These are phyloP conservation scores for Flaveria floridana DNA, from an alignment of 140 eudicot species.

Conservation along the genomic window DNA sequence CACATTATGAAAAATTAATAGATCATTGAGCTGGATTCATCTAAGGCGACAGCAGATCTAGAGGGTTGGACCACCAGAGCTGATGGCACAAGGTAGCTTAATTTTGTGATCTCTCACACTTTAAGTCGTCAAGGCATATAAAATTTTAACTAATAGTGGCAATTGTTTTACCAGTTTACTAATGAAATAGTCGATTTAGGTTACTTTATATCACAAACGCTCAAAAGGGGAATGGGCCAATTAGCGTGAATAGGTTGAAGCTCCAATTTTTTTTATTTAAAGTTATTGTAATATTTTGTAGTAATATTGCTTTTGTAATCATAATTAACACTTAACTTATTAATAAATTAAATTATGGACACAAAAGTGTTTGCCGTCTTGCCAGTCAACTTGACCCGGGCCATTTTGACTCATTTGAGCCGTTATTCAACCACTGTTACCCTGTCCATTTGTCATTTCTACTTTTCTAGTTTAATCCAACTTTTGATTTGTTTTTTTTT, in stretches of 20 bases:
- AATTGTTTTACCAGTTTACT: neutral
- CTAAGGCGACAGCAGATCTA: constrained; percentile 59
- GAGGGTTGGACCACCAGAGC: constrained; percentile 71
- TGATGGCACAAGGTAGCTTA: constrained; percentile 75
- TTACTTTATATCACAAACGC: neutral
- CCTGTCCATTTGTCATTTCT: neutral
- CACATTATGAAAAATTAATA: constrained; percentile 27
- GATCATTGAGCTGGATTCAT: constrained; percentile 83
- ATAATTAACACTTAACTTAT: neutral
- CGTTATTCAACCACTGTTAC: neutral
- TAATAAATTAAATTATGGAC: neutral
- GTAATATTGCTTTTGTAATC: neutral
- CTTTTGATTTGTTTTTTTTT: neutral
- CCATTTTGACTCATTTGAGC: neutral
- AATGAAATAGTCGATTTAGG: neutral
- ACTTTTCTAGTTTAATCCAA: neutral
- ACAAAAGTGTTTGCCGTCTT: neutral
- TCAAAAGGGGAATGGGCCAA: constrained; percentile 1
- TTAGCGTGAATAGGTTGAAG: neutral
- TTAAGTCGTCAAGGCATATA: neutral
- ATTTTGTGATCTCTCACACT: neutral
- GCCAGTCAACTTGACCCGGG: neutral
- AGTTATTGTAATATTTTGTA: neutral
- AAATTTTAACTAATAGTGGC: neutral
- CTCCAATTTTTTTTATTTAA: neutral